Conservation (phyloP, 768 basidiomycete species). For the Serendipita sp. region DNA sequence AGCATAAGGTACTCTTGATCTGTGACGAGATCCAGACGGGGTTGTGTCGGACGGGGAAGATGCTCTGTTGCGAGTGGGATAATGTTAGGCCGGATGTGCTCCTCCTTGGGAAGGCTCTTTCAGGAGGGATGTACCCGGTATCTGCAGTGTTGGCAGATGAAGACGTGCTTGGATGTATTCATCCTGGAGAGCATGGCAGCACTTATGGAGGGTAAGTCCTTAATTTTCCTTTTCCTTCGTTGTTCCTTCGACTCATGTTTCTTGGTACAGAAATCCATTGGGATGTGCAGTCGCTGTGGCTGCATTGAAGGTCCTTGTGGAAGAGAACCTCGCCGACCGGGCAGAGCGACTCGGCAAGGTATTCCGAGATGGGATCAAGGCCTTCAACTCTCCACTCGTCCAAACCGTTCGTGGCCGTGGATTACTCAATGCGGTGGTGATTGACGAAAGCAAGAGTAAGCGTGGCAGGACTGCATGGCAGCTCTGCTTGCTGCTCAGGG, state of each 20-base stretch:
- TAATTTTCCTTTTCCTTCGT: not conserved
- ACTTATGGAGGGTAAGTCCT: constrained; percentile 81
- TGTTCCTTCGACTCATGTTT: not conserved
- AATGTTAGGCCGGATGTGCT: constrained; percentile 79
- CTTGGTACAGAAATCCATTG: constrained; percentile 56
- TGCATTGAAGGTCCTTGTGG: constrained; percentile 76
- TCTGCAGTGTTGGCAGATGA: constrained; percentile 84
- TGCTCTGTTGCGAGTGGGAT: constrained; percentile 83
- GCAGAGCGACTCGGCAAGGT: constrained; percentile 62
- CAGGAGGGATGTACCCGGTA: constrained; percentile 94
- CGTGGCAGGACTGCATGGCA: constrained; percentile 89
- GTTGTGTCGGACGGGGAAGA: constrained; percentile 81
- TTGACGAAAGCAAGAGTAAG: constrained; percentile 63
- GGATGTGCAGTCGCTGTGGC: constrained; percentile 94
- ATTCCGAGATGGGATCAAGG: constrained; percentile 52
- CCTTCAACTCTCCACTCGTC: constrained; percentile 53
- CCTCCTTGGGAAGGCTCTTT: constrained; percentile 89
- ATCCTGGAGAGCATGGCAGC: constrained; percentile 89
- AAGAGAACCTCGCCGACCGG: constrained; percentile 71
- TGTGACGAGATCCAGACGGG: constrained; percentile 99
- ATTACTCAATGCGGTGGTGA: constrained; percentile 82
- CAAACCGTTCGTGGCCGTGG: constrained; percentile 72
- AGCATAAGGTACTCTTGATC: constrained; percentile 88
- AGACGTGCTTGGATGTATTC: constrained; percentile 87
- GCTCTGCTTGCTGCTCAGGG: constrained; percentile 82